Conservation (phyloP, 2,329 filamentous ascomycete species). For the Ceratocystiopsis brevicomis region DNA sequence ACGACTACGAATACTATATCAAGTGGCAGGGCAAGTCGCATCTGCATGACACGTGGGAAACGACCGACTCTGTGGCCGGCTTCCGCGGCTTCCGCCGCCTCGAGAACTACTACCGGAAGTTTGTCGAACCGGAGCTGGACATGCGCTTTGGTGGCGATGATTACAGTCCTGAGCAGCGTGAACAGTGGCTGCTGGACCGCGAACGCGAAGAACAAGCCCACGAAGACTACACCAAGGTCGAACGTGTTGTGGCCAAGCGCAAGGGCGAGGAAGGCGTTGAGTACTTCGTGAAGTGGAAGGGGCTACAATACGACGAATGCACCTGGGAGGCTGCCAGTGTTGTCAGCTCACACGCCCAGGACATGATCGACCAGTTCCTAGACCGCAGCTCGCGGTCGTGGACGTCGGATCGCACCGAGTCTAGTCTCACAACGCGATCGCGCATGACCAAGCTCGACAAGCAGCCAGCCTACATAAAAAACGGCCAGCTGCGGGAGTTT, state of each 20-base stretch:
- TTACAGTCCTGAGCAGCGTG: slow-evolving; percentile 64
- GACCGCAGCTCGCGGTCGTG: slow-evolving; percentile 68
- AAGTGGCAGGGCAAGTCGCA: slow-evolving; percentile 97
- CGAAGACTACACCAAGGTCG: slow-evolving; percentile 78
- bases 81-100: slow-evolving; percentile 73
- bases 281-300: slow-evolving; percentile 95
- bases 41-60: slow-evolving; percentile 91
- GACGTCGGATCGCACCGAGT: slow-evolving; percentile 59
- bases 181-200: slow-evolving; percentile 88
- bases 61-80: slow-evolving; percentile 51
- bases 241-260: slow-evolving; percentile 73
- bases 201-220: slow-evolving; percentile 79
- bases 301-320: slow-evolving; percentile 77
- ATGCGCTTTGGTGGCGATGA: slow-evolving; percentile 57
- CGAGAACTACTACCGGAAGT: slow-evolving; percentile 85
- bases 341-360: slow-evolving; percentile 61
- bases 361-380: slow-evolving; percentile 79
- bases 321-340: slow-evolving; percentile 68
- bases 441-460: slow-evolving; percentile 55
- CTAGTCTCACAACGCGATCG: slow-evolving; percentile 55
- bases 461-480: slow-evolving; percentile 70
- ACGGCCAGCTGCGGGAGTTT: slow-evolving; percentile 75
- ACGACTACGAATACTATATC: slow-evolving; percentile 80
- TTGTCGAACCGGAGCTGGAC: slow-evolving; percentile 61
- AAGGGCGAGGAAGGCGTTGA: slow-evolving; percentile 65